Evolutionary conservation across 441 rosid genomes (phyloP), one percentile per base, ranked within the genome.

Genomic region (Populus hybrid): DNA sequence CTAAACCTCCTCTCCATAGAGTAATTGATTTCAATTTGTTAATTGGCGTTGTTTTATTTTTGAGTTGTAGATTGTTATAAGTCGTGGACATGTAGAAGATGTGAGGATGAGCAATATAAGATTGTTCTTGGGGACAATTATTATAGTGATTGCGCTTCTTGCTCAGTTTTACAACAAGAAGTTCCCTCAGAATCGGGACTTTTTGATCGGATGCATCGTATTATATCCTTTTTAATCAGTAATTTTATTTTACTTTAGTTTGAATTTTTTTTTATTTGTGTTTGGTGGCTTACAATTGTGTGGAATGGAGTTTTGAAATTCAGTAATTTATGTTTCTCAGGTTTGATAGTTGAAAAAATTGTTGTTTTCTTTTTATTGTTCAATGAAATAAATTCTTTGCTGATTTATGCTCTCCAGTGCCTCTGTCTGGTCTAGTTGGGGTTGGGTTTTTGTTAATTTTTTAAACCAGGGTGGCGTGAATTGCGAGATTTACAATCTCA

Each of bases 31-130:
- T 50, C 73, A 23, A 29, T 3, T 69, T 71, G 16, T n/a, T 50
- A 73, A 65, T 45, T 3, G 12, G n/a, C 64, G 50, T 12, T 26
- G 33, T 33, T 72, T 36, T 6, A 21, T 67, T 23, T 40, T 14
- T 4, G 1, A 38, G 65, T 12, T 21, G 75, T 80, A 95, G 99
- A 86, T 92, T 76, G 97, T 92, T 6, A 89, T 87, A 76, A 83
- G 93, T 75, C 94, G 90, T 6, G 98, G 99, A 2, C 93, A 91
- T 72, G 86, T 74, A 74, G 98, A 96, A 83, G 91, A 96, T 83
- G 95, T 93, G 84, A 86, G 92, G 87, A 82, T 90, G 89, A 95
- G 97, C 90, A 95, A 95, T n/a, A n/a, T n/a, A n/a, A n/a, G n/a
- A n/a, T n/a, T n/a, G n/a, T n/a, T n/a, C n/a, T n/a, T n/a, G n/a